A percentile compares a stretch with the other conserved stretches of the same genome.
Conservation (phyloP, 2,329 filamentous ascomycete species). For the Beauveria rudraprayagi region DNA sequence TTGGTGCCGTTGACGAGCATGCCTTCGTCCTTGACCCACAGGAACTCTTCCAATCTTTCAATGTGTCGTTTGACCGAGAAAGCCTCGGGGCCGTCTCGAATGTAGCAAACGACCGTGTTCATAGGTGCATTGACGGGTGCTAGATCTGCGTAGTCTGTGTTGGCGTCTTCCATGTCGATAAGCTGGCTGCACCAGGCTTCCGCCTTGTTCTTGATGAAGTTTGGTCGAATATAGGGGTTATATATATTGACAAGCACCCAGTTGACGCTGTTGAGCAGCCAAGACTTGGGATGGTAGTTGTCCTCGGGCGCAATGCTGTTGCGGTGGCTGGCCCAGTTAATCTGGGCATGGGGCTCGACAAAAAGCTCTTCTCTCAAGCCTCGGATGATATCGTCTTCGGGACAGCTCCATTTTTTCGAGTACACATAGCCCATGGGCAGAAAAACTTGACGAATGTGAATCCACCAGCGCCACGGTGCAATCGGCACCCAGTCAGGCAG, state of each 20-base stretch:
- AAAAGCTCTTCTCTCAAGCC: conserved; percentile 76
- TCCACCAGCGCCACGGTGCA: conserved; percentile 93
- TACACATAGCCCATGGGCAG: conserved; percentile 85
- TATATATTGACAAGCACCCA: conserved; percentile 73
- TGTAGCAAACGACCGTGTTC: conserved; percentile 82
- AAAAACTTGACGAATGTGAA: conserved; percentile 97
- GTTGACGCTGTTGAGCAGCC: conserved; percentile 71
- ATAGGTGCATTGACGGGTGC: conserved; percentile 86
- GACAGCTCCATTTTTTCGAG: conserved; percentile 72
- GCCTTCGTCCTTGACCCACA: conserved; percentile 89
- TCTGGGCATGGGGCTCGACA: conserved; percentile 65
- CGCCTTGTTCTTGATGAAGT: conserved; percentile 58
- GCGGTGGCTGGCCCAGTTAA: conserved; percentile 69
- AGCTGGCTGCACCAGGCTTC: conserved; percentile 77
- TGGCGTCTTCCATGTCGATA: conserved; percentile 84
- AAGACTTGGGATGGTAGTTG: conserved; percentile 90
- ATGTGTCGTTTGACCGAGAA: conserved; percentile 66
- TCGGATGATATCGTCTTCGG: conserved; percentile 64
- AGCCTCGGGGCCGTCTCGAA: conserved; percentile 71
- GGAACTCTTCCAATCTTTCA: conserved; percentile 73
- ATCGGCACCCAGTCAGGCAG: conserved; percentile 86
- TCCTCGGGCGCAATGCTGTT: conserved; percentile 74
- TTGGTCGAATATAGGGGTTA: conserved; percentile 65
- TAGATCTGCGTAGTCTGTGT: conserved; percentile 78
- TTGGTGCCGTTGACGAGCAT: conserved; percentile 96